Percentiles rank a stretch among this genome's conserved stretches.
Evolutionary conservation across 1,284 basidiomycete species (phyloP).

Genomic region (Chondrostereum purpureum): DNA sequence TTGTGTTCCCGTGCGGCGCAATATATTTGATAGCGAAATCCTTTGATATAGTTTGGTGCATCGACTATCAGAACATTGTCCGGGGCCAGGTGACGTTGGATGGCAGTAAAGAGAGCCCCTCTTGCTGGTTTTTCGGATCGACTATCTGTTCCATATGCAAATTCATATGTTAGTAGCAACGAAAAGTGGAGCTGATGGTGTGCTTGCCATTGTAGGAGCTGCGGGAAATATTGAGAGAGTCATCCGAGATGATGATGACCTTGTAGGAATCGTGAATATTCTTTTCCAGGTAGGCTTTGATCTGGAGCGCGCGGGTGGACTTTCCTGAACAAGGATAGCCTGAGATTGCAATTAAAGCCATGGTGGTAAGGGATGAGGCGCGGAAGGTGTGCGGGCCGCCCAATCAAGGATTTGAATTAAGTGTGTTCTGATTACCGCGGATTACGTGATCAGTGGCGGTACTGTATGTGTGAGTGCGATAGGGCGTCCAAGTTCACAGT

Average conservation of each 20-base stretch:
- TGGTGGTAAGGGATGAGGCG: conserved; percentile 29
- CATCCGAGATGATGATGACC: conserved; percentile 76
- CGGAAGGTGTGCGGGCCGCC: no score
- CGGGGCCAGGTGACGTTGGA: conserved; percentile 68
- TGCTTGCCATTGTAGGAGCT: conserved; percentile 67
- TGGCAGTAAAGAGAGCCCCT: conserved; percentile 79
- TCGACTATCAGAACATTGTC: conserved; percentile 87
- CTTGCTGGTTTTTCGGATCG: conserved; percentile 85
- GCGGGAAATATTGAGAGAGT: conserved; percentile 59
- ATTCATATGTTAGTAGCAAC: conserved; percentile 8
- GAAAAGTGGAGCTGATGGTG: no score
- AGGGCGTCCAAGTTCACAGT: no score
- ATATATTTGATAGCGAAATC: conserved; percentile 96
- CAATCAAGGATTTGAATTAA: not conserved
- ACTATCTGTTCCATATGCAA: conserved; percentile 48
- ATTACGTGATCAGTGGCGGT: not conserved
- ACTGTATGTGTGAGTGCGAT: not conserved
- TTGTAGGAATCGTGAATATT: conserved; percentile 45
- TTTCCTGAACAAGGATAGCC: conserved; percentile 91
- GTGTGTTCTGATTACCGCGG: not conserved
- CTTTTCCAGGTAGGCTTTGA: conserved; percentile 54
- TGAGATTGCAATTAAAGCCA: conserved; percentile 93
- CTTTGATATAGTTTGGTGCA: conserved; percentile 94
- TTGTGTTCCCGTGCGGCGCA: conserved; percentile 89
- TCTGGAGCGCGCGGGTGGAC: conserved; percentile 62